These are phyloP conservation scores for Phytophthora tubulina DNA, from an alignment of 352 stramenopile species.

Conservation along the genomic window DNA sequence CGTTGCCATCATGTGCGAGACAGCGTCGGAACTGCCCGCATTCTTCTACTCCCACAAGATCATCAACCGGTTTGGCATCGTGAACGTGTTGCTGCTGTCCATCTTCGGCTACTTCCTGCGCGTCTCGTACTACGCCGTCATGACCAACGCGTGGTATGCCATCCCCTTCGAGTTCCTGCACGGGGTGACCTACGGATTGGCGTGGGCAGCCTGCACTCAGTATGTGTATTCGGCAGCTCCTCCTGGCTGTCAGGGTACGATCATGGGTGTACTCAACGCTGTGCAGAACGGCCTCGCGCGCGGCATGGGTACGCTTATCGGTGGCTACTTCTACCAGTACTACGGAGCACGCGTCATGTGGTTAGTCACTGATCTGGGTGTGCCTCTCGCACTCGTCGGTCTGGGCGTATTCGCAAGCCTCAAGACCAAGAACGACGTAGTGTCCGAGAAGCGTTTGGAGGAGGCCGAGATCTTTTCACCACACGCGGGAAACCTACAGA, in stretches of 20 bases:
- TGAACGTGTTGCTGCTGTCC: conserved; percentile 78
- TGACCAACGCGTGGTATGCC: conserved; percentile 81
- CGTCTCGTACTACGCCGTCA: conserved; percentile 78
- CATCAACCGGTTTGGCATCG: conserved; percentile 73
- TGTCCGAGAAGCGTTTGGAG: conserved; percentile 52
- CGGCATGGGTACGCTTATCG: conserved; percentile 73
- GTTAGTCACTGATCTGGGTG: conserved; percentile 69
- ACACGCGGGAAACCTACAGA: conserved; percentile 55
- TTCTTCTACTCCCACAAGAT: conserved; percentile 85
- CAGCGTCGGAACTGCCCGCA: conserved; percentile 77
- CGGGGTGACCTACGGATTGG: conserved; percentile 76
- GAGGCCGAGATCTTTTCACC: conserved; percentile 75
- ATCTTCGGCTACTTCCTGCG: conserved; percentile 75
- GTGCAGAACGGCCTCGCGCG: conserved; percentile 80
- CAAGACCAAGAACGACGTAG: conserved; percentile 57
- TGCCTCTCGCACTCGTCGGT: conserved; percentile 68
- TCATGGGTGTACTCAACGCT: conserved; percentile 83
- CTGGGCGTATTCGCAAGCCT: conserved; percentile 67
- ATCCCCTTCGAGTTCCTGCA: conserved; percentile 88
- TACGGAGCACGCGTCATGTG: conserved; percentile 76
- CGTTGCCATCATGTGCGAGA: conserved; percentile 85
- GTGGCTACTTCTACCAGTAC: conserved; percentile 82
- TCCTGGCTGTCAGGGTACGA: conserved; percentile 66
- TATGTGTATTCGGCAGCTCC: conserved; percentile 79
- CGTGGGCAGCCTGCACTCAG: conserved; percentile 79